A percentile compares a stretch with the other conserved stretches of the same genome.
phyloP scores from a whole-genome alignment of 352 stramenopile species.

The Aphanomyces astaci region DNA sequence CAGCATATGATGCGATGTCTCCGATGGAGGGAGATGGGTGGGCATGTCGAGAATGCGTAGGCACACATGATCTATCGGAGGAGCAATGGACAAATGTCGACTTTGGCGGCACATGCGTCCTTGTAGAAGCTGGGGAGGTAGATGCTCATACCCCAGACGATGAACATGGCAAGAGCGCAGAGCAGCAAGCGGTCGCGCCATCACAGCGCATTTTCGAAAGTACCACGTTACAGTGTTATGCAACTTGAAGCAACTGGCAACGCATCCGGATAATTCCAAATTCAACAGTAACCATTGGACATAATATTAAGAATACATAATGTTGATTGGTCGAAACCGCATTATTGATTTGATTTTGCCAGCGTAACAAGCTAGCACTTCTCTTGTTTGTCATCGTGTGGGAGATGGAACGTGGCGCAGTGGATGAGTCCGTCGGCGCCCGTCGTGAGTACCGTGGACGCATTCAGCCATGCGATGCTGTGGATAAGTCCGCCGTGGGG shows the following conservation, averaged over 20 bases:
- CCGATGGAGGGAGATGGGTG: not conserved
- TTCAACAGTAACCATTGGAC: no score
- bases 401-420: not conserved
- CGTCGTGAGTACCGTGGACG: constrained; percentile 33
- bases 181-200: not conserved
- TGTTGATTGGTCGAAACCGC: no score
- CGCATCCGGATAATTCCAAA: no score
- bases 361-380: no score
- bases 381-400: not conserved
- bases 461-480: constrained; percentile 40
- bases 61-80: not conserved
- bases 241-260: no score
- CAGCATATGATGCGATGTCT: not conserved
- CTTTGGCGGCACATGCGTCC: not conserved
- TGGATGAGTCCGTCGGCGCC: constrained; percentile 70
- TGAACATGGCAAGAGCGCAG: not conserved
- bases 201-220: not conserved
- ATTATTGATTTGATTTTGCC: no score
- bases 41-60: not conserved
- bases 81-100: not conserved
- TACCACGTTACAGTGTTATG: no score
- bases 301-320: no score
- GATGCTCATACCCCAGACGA: not conserved
- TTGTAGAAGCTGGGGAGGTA: not conserved
- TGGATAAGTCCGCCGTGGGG: constrained; percentile 55